Evolutionary conservation across 164 flowering plant species (phyloP).

Genomic region (Piper betle): DNA sequence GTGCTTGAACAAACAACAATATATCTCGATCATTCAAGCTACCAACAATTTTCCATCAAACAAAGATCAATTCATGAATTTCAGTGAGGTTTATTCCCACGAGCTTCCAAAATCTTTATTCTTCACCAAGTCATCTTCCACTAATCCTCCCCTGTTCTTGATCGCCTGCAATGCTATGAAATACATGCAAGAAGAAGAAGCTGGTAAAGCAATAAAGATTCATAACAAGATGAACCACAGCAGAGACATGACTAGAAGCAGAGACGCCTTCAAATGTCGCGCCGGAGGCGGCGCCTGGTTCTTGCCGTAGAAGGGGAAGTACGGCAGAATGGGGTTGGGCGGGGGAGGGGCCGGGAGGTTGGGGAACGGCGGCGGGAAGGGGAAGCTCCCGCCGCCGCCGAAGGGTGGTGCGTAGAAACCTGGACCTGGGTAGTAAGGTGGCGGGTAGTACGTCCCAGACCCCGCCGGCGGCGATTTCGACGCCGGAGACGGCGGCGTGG

Average conservation of each 20-base stretch:
- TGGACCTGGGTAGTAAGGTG: slow-evolving; percentile 2
- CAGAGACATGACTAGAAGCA: neutral
- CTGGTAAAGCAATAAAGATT: neutral
- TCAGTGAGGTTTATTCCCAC: too few species aligned
- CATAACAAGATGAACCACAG: neutral
- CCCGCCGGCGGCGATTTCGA: slow-evolving; percentile 14
- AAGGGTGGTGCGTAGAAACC: slow-evolving; percentile 12
- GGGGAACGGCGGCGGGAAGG: slow-evolving; percentile 19
- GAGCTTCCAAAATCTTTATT: too few species aligned
- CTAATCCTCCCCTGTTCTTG: too few species aligned
- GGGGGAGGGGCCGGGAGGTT: slow-evolving; percentile 23
- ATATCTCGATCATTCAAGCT: too few species aligned
- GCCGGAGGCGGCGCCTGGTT: slow-evolving; percentile 17
- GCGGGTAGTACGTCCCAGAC: slow-evolving; percentile 1
- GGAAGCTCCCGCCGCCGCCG: neutral
- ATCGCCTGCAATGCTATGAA: too few species aligned
- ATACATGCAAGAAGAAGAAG: neutral
- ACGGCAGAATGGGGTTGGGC: slow-evolving; percentile 38
- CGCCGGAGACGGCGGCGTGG: slow-evolving; percentile 5
- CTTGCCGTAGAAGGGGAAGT: slow-evolving; percentile 31
- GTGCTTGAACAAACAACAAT: too few species aligned
- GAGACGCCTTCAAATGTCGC: neutral
- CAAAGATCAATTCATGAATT: too few species aligned
- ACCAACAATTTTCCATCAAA: too few species aligned
- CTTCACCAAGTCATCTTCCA: too few species aligned